These are phyloP conservation scores for Beverwykella pulmonaria DNA, from an alignment of 495 filamentous ascomycete species.

Conservation along the genomic window DNA sequence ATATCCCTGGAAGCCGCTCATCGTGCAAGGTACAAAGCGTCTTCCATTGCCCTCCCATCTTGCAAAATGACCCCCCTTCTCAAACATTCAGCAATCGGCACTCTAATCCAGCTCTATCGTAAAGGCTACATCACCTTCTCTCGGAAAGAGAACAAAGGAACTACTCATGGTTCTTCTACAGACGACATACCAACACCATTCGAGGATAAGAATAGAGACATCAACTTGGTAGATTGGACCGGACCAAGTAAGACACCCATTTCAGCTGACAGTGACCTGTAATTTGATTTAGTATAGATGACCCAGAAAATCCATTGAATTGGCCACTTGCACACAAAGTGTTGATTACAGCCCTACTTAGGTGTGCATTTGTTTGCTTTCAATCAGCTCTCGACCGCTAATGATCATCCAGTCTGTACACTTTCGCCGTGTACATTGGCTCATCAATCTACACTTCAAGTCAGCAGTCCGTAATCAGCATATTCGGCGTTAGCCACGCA, in stretches of 20 bases:
- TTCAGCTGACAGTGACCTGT: background rate
- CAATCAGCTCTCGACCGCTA: constrained; percentile 2
- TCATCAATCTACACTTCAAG: constrained; percentile 20
- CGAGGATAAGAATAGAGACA: background rate
- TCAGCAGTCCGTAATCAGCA: constrained; percentile 25
- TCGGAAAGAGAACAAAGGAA: background rate
- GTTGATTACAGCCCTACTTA: constrained; percentile 33
- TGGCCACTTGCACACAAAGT: constrained; percentile 52
- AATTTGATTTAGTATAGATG: constrained; percentile 19
- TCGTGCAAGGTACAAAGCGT: too few relatives aligned
- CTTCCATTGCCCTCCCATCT: background rate
- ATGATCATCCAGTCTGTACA: constrained; percentile 25
- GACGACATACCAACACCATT: background rate
- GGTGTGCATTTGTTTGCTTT: background rate
- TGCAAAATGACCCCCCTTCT: background rate
- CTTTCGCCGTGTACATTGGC: constrained; percentile 39
- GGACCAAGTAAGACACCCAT: background rate
- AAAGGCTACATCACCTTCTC: background rate
- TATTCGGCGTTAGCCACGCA: constrained; percentile 40
- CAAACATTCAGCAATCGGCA: background rate
- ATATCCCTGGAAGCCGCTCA: too few relatives aligned
- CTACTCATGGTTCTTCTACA: background rate
- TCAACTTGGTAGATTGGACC: background rate
- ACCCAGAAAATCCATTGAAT: constrained; percentile 58
- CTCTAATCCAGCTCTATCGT: background rate